Evolutionary conservation across 768 basidiomycete species (phyloP).

Genomic region (Leccinum pellstonianum): DNA sequence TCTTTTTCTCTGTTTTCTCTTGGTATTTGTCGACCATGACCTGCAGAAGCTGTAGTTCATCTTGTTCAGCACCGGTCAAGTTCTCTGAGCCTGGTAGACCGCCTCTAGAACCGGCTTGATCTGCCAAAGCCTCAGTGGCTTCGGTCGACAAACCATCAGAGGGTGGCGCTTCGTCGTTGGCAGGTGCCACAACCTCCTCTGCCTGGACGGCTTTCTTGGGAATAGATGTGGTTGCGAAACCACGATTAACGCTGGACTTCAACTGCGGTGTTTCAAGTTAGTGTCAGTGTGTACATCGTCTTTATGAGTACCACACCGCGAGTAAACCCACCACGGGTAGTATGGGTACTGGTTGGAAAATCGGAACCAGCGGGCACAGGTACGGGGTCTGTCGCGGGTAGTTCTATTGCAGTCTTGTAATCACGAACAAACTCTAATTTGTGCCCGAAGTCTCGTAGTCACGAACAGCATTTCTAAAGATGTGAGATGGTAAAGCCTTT

Average conservation of each 20-base stretch:
- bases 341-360: too few species aligned
- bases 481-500: too few species aligned
- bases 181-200: constrained; percentile 24
- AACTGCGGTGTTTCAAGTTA: constrained; percentile 44
- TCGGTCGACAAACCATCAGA: constrained; percentile 8
- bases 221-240: constrained; percentile 80
- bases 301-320: too few species aligned
- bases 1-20: constrained; percentile 86
- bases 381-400: too few species aligned
- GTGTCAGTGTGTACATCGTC: too few species aligned
- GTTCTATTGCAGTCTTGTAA: too few species aligned
- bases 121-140: constrained; percentile 5
- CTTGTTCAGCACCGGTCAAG: constrained; percentile 36
- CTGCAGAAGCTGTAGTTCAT: constrained; percentile 63
- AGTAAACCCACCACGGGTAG: too few species aligned
- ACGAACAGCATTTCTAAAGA: too few species aligned
- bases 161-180: constrained; percentile 5
- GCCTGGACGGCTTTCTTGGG: constrained; percentile 63
- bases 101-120: constrained; percentile 3
- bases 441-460: too few species aligned
- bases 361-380: too few species aligned
- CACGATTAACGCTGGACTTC: constrained; percentile 63
- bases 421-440: too few species aligned
- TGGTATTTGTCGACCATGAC: constrained; percentile 76
- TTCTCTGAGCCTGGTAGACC: constrained; percentile 25